Base-by-base conservation (phyloP, 208 protist species). In the Trypanosoma cruzi region DNA sequence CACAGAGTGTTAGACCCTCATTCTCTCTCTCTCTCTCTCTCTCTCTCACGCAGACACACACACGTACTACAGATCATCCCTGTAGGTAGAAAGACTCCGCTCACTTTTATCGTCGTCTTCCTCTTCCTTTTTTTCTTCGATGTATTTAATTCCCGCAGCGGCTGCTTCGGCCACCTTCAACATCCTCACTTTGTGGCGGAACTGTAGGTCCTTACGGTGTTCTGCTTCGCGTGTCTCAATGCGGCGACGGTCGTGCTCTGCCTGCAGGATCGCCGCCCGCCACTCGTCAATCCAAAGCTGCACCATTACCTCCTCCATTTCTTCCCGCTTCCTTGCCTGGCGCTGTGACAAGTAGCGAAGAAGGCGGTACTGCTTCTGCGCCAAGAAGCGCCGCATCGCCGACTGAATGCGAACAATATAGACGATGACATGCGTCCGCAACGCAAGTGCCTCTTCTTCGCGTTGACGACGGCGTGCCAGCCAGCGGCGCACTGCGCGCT, bases 291-390 rank as follows among this genome's bases (percentile, higher is more conserved):
- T 61, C 20, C 40, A 84, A 50, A 32, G 20, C 34, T 66, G 68
- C 50, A 79, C 44, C 62, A 61, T 53, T 50, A 85, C 83, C 22
- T 89, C 83, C 60, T 89, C 83, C 61, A 70, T 68, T 34, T 80
- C 71, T 56, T 77, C 68, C 10, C 87, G 82, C 76, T 86, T 83
- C 28, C 4, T 29, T 24, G 66, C 44, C 46, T 56, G 58, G 10
- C 56, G 62, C 8, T 56, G 37, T 20, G 50, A 60, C 8, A 58
- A 42, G 28, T 48, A 68, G 11, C 54, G 44, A 53, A 66, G 81
- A 7, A 31, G 16, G 2, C 50, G 58, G 5, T 73, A 76, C 22
- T 69, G 63, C 6, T 57, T 42, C 0, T 79, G 73, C 20, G 86
- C 81, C 0, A 53, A 31, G 8, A 60, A 74, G 4, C 54, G 40